Percentiles rank a stretch among this genome's conserved stretches.
phyloP scores from a whole-genome alignment of 176 grass and related monocot species.

The Oryza glaberrima region DNA sequence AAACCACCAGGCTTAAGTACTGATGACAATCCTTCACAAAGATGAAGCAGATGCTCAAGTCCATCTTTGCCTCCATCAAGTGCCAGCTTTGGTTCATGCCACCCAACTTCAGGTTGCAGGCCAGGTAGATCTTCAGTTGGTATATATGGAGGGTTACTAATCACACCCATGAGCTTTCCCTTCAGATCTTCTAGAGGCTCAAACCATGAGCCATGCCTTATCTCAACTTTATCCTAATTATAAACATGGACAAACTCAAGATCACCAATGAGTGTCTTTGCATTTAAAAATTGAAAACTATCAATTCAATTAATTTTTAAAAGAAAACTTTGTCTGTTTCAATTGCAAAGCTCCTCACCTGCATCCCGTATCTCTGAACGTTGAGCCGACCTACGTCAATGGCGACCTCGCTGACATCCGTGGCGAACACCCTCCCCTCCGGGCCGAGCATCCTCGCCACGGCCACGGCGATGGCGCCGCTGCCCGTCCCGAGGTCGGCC shows the following conservation, averaged over 20 bases:
- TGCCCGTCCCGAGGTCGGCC: slow-evolving; percentile 87
- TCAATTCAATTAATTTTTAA: no score
- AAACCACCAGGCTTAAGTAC: slow-evolving; percentile 79
- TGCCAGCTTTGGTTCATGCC: slow-evolving; percentile 82
- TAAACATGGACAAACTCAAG: slow-evolving; percentile 16
- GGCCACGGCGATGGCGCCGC: slow-evolving; percentile 75
- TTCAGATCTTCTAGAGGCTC: slow-evolving; percentile 72
- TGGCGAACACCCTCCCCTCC: slow-evolving; percentile 64
- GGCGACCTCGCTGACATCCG: slow-evolving; percentile 70
- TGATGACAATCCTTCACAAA: slow-evolving; percentile 71
- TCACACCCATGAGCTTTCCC: slow-evolving; percentile 75
- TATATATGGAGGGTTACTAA: slow-evolving; percentile 96
- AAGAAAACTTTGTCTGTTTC: background rate
- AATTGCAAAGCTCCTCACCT: slow-evolving; percentile 46
- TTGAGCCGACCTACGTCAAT: slow-evolving; percentile 60
- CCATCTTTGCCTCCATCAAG: slow-evolving; percentile 84
- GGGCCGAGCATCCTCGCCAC: slow-evolving; percentile 63
- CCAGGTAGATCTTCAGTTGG: slow-evolving; percentile 73
- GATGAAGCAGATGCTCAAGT: slow-evolving; percentile 77
- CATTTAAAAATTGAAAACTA: no score
- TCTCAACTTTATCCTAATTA: slow-evolving; percentile 79
- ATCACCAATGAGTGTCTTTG: background rate
- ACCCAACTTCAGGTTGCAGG: slow-evolving; percentile 91
- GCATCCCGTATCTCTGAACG: slow-evolving; percentile 62
- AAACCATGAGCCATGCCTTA: slow-evolving; percentile 87